A percentile compares a stretch with the other conserved stretches of the same genome.
phyloP scores from a whole-genome alignment of 441 rosid species.

The Gossypium lobatum region DNA sequence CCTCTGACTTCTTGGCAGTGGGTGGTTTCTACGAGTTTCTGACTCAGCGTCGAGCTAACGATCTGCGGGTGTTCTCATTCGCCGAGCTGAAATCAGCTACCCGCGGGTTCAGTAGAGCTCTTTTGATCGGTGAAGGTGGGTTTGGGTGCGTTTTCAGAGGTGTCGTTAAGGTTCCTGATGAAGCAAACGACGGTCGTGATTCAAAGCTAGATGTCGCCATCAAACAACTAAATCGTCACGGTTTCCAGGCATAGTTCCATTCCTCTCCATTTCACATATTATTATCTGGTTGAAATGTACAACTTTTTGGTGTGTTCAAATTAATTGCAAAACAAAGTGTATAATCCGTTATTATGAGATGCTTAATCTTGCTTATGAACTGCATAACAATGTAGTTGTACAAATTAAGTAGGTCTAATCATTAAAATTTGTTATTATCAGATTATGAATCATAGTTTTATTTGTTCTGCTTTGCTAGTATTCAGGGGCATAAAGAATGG shows the following conservation, averaged over 20 bases:
- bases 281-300: too few relatives aligned
- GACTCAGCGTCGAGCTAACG: conserved; percentile 65
- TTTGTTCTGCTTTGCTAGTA: conserved; percentile 42
- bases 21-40: conserved; percentile 44
- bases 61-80: conserved; percentile 55
- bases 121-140: conserved; percentile 68
- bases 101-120: conserved; percentile 48
- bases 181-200: conserved; percentile 24
- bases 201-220: conserved; percentile 49
- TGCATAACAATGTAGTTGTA: background rate
- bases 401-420: background rate
- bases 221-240: conserved; percentile 67
- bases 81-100: conserved; percentile 61
- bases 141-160: conserved; percentile 69
- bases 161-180: conserved; percentile 38
- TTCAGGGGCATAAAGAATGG: conserved; percentile 99
- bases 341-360: background rate
- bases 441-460: background rate
- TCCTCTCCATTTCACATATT: background rate
- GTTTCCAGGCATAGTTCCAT: conserved; percentile 72
- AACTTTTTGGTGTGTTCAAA: background rate
- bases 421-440: background rate
- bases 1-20: conserved; percentile 37
- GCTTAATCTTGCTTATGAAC: background rate
- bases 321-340: background rate